Conservation (phyloP, 2,329 filamentous ascomycete species). For the Penicillium decumbens region DNA sequence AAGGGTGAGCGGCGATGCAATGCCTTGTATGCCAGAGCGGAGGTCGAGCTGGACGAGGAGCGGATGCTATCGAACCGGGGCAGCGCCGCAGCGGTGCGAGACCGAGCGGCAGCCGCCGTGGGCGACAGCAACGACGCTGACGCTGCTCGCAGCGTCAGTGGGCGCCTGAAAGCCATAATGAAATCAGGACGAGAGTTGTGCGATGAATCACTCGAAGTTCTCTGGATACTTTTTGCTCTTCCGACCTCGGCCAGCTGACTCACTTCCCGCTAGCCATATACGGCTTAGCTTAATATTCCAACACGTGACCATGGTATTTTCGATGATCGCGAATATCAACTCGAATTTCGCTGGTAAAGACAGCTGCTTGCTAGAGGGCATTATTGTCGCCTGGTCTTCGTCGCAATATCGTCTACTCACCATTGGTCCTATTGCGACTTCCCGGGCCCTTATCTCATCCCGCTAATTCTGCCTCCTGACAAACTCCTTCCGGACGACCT, state of each 20-base stretch:
- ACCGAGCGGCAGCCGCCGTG: conserved; percentile 23
- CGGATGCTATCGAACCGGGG: conserved; percentile 31
- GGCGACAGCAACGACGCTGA: conserved; percentile 29
- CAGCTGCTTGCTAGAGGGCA: not conserved
- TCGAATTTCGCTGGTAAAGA: not conserved
- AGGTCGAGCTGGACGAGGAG: conserved; percentile 63
- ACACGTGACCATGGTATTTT: conserved; percentile 10
- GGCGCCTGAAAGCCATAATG: conserved; percentile 39
- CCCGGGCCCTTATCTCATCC: not conserved
- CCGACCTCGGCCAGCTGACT: conserved; percentile 40
- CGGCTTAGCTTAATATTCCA: not conserved
- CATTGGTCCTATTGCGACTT: not conserved
- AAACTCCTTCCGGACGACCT: conserved; percentile 19
- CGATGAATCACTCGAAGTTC: conserved; percentile 25
- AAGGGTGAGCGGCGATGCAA: conserved; percentile 85
- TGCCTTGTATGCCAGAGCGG: conserved; percentile 94
- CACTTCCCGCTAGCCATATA: conserved; percentile 15
- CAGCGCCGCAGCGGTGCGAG: conserved; percentile 26
- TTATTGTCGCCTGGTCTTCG: not conserved
- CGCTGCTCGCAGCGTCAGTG: conserved; percentile 35
- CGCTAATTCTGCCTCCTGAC: conserved; percentile 21
- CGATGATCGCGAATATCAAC: not conserved
- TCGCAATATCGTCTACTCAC: not conserved
- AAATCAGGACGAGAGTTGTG: conserved; percentile 17
- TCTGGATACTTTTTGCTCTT: conserved; percentile 27